phyloP scores from a whole-genome alignment of 768 basidiomycete species.

The Gautieria morchelliformis region DNA sequence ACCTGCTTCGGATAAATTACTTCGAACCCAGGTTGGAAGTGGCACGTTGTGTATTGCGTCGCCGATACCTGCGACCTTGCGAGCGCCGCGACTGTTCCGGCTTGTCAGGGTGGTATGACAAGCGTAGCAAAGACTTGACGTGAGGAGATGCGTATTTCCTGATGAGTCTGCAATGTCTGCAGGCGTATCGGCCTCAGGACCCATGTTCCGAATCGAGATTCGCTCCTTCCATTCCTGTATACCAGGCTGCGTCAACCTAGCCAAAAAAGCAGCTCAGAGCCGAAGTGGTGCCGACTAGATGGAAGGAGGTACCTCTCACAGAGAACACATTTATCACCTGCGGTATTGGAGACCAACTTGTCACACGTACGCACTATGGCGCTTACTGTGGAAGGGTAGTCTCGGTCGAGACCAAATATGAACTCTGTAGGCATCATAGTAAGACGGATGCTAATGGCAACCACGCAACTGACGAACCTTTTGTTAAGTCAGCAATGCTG shows the following conservation, averaged over 20 bases:
- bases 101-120: conserved; percentile 56
- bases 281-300: background rate
- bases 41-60: background rate
- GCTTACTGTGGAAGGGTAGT: conserved; percentile 83
- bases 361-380: conserved; percentile 73
- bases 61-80: conserved; percentile 1
- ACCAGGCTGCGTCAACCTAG: conserved; percentile 53
- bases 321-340: conserved; percentile 40
- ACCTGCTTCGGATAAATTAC: background rate
- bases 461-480: conserved; percentile 34
- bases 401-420: conserved; percentile 67
- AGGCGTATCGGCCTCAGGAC: conserved; percentile 15
- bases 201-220: conserved; percentile 59
- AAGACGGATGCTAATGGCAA: no score
- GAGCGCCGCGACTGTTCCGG: conserved; percentile 15
- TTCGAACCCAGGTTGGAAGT: background rate
- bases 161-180: background rate
- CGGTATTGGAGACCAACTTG: conserved; percentile 57
- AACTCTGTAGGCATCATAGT: conserved; percentile 43
- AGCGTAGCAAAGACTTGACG: conserved; percentile 45
- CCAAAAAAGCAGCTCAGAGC: background rate
- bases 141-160: background rate
- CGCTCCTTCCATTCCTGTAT: conserved; percentile 65
- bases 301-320: conserved; percentile 49
- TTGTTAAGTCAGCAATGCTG: conserved; percentile 57